Conservation (phyloP, 78 protist species). For the Fonticula alba region DNA sequence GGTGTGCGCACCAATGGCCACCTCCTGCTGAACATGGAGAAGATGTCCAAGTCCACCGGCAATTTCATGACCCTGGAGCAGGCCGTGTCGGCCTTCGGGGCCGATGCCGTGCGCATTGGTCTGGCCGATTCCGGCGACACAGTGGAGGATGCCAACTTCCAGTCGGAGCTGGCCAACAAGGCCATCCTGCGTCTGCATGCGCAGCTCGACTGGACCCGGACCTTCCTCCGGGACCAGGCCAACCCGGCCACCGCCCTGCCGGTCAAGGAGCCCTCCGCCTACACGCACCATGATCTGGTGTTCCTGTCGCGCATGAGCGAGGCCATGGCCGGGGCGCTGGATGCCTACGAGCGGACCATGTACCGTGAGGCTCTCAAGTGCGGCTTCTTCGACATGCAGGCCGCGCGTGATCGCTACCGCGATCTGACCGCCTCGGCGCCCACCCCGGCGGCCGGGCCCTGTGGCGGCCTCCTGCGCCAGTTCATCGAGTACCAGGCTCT, state of each 20-base stretch:
- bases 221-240: not conserved
- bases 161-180: slow-evolving; percentile 40
- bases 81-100: slow-evolving; percentile 30
- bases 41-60: slow-evolving; percentile 97
- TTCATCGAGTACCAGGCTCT: slow-evolving; percentile 59
- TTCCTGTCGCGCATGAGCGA: slow-evolving; percentile 42
- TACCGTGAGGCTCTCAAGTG: slow-evolving; percentile 75
- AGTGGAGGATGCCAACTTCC: slow-evolving; percentile 94
- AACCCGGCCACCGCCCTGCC: not conserved
- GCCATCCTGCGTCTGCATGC: slow-evolving; percentile 67
- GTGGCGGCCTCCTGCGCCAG: slow-evolving; percentile 22
- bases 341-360: slow-evolving; percentile 28
- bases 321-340: slow-evolving; percentile 23
- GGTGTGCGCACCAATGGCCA: slow-evolving; percentile 82
- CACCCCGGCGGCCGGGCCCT: not conserved
- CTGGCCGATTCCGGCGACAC: slow-evolving; percentile 97
- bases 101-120: slow-evolving; percentile 74
- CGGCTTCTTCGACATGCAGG: slow-evolving; percentile 58
- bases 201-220: slow-evolving; percentile 58
- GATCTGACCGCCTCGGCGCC: not conserved
- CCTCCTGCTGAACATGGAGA: slow-evolving; percentile 73
- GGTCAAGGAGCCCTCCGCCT: not conserved
- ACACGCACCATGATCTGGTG: slow-evolving; percentile 36
- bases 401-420: slow-evolving; percentile 61
- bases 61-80: slow-evolving; percentile 83